Evolutionary conservation across 2,329 filamentous ascomycete genomes (phyloP).

Genomic region (Grosmannia huntii): DNA sequence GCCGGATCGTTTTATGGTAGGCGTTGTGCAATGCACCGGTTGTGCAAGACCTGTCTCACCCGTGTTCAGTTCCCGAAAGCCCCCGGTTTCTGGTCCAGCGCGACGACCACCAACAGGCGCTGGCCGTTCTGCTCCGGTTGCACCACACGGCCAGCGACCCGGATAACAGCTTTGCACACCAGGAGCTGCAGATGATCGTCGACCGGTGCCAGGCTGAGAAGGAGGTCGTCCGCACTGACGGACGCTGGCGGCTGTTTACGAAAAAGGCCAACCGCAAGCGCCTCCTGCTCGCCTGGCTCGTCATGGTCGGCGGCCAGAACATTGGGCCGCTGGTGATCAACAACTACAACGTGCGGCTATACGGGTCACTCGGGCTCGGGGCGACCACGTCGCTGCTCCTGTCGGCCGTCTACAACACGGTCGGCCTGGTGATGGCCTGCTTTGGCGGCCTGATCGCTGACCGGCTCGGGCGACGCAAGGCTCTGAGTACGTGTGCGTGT

Average conservation of each 20-base stretch:
- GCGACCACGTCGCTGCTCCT: slow-evolving; percentile 1
- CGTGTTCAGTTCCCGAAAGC: not conserved
- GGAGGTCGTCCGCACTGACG: not conserved
- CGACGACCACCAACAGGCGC: slow-evolving; percentile 1
- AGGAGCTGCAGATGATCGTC: slow-evolving; percentile 2
- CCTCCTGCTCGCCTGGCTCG: slow-evolving; percentile 4
- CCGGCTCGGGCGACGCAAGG: not conserved
- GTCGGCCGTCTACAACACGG: slow-evolving; percentile 2
- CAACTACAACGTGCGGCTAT: slow-evolving; percentile 1
- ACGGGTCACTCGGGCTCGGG: slow-evolving; percentile 1
- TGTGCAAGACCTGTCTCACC: not conserved
- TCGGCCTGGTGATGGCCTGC: not conserved
- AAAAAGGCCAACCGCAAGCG: slow-evolving; percentile 2
- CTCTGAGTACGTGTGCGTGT: not conserved
- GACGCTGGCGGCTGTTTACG: slow-evolving; percentile 2
- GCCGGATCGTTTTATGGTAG: not conserved
- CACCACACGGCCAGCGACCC: not conserved
- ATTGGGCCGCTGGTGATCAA: slow-evolving; percentile 6
- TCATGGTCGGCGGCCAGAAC: slow-evolving; percentile 6
- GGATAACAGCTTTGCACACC: not conserved
- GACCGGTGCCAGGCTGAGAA: not conserved
- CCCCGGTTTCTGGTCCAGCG: not conserved
- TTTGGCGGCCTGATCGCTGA: not conserved
- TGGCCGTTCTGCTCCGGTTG: not conserved
- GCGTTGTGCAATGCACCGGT: not conserved